Conservation (phyloP, 2,329 filamentous ascomycete genomes). For the Hypocrella siamensis region DNA sequence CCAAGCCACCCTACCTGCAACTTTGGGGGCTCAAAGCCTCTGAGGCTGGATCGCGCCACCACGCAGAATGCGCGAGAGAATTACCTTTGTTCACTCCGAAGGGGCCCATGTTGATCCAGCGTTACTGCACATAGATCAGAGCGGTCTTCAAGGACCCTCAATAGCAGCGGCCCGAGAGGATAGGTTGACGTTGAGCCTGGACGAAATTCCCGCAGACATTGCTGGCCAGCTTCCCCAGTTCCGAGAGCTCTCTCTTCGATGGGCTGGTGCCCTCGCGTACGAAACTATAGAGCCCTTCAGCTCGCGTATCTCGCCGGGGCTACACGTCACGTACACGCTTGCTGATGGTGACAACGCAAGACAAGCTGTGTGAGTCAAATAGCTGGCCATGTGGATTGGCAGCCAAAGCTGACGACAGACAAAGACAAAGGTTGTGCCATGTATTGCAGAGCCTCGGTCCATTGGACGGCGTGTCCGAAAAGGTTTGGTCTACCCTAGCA, state of each 20-base stretch:
- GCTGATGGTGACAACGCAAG: constrained; percentile 5
- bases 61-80: constrained; percentile 53
- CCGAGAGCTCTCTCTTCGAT: constrained; percentile 64
- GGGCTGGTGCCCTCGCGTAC: constrained; percentile 47
- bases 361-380: constrained; percentile 9
- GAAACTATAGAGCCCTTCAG: constrained; percentile 51
- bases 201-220: constrained; percentile 59
- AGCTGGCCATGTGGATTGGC: too few relatives aligned
- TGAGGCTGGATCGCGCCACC: background rate
- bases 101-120: constrained; percentile 49
- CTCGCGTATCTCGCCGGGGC: constrained; percentile 60
- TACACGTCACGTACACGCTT: constrained; percentile 69
- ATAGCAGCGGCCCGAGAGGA: constrained; percentile 63
- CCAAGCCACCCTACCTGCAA: too few relatives aligned
- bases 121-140: constrained; percentile 39
- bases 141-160: constrained; percentile 37
- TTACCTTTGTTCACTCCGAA: constrained; percentile 62
- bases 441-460: background rate
- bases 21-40: too few relatives aligned
- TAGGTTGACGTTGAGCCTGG: constrained; percentile 54
- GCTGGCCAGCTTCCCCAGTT: constrained; percentile 44
- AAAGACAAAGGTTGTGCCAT: background rate
- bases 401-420: too few relatives aligned
- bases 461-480: background rate
- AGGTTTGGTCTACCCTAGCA: background rate